These are phyloP conservation scores for Verticillium longisporum DNA, from an alignment of 2,329 filamentous ascomycete genomes.

Conservation along the genomic window DNA sequence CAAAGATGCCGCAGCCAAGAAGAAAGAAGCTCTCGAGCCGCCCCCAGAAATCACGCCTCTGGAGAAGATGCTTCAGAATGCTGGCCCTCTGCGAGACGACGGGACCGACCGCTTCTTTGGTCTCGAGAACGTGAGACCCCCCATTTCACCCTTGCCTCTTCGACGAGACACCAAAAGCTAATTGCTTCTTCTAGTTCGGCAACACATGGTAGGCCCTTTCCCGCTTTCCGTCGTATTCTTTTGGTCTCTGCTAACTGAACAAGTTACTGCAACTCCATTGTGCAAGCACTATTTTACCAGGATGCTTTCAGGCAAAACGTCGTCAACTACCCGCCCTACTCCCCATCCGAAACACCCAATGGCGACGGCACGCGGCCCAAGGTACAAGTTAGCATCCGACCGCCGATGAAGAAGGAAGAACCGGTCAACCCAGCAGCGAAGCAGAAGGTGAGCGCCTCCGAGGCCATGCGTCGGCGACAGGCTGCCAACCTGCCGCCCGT, in stretches of 20 bases:
- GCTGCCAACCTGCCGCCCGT: constrained; percentile 47
- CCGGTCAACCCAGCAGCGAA: constrained; percentile 30
- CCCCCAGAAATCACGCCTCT: constrained; percentile 54
- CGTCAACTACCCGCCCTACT: constrained; percentile 76
- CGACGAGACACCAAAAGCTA: constrained; percentile 24
- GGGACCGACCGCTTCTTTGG: constrained; percentile 98
- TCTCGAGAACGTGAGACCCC: constrained; percentile 78
- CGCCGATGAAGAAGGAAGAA: constrained; percentile 43
- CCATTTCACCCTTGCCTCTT: constrained; percentile 5
- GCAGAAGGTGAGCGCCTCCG: constrained; percentile 46
- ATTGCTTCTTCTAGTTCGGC: constrained; percentile 61
- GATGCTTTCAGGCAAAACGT: constrained; percentile 90
- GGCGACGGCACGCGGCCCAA: constrained; percentile 36
- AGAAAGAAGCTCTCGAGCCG: constrained; percentile 54
- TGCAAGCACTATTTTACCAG: constrained; percentile 95
- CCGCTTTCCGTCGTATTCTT: not conserved
- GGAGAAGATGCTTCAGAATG: constrained; percentile 72
- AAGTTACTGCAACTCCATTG: constrained; percentile 97
- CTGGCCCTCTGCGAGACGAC: constrained; percentile 74
- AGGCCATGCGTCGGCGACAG: constrained; percentile 50
- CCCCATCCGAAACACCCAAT: constrained; percentile 63
- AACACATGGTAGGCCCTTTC: constrained; percentile 80
- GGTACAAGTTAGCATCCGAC: constrained; percentile 55
- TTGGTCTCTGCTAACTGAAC: not conserved
- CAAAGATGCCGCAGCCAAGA: constrained; percentile 43